A percentile compares a stretch with the other conserved stretches of the same genome.
Evolutionary conservation across 2,329 filamentous ascomycete species (phyloP).

Genomic region (Epichloe coenophiala): DNA sequence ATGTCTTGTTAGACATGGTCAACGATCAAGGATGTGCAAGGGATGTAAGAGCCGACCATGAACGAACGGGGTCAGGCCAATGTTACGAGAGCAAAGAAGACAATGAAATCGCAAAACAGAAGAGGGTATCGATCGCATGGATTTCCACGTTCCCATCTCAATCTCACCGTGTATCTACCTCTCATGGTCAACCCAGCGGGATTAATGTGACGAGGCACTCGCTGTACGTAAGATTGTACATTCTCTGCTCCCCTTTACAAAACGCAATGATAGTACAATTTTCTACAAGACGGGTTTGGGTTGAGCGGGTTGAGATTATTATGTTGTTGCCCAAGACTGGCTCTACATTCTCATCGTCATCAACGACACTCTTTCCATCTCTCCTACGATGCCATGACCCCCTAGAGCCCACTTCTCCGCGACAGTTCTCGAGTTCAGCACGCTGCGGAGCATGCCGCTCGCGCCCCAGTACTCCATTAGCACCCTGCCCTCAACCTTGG

Average conservation of each 20-base stretch:
- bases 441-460: conserved; percentile 63
- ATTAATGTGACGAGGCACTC: no score
- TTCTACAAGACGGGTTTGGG: no score
- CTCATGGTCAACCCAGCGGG: no score
- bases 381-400: conserved; percentile 73
- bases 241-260: not conserved
- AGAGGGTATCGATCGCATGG: not conserved
- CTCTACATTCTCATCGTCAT: conserved; percentile 32
- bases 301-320: no score
- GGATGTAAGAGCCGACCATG: not conserved
- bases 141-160: not conserved
- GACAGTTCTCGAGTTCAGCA: conserved; percentile 57
- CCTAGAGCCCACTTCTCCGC: conserved; percentile 73
- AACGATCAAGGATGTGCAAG: not conserved
- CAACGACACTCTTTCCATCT: conserved; percentile 60
- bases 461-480: conserved; percentile 90
- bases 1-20: no score
- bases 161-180: no score
- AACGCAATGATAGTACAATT: not conserved
- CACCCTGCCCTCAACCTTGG: conserved; percentile 58
- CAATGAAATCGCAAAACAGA: not conserved
- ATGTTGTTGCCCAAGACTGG: no score
- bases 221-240: not conserved
- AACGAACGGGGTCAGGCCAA: not conserved
- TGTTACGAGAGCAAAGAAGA: not conserved